Conservation (phyloP, 2,329 filamentous ascomycete genomes). For the Aspergillus transmontanensis region DNA sequence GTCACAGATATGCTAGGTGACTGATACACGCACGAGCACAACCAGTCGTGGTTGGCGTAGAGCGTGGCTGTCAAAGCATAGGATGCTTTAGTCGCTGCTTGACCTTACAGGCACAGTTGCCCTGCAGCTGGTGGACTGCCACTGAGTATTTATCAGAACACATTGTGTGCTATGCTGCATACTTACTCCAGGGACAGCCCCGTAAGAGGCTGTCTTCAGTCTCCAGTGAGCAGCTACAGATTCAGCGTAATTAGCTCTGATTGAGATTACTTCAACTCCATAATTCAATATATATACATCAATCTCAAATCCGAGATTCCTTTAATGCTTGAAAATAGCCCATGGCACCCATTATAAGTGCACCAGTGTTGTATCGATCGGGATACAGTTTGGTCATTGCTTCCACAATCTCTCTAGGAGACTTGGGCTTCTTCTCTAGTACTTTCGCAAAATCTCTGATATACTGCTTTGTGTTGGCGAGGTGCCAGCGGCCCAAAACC, state of each 20-base stretch:
- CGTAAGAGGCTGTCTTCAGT: not conserved
- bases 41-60: not conserved
- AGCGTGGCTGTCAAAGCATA: not conserved
- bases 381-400: conserved; percentile 9
- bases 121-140: not conserved
- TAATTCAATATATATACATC: not conserved
- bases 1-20: not conserved
- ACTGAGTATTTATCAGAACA: not conserved
- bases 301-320: not conserved
- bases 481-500: conserved; percentile 11
- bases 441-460: conserved; percentile 4
- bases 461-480: conserved; percentile 11
- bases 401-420: conserved; percentile 1
- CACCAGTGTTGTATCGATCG: conserved; percentile 9
- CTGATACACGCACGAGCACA: not conserved
- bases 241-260: not conserved
- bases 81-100: not conserved
- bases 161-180: not conserved
- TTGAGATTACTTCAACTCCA: not conserved
- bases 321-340: conserved; percentile 2
- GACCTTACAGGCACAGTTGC: not conserved
- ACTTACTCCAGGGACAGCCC: not conserved
- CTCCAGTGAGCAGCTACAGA: not conserved
- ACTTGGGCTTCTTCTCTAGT: conserved; percentile 1
- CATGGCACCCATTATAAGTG: conserved; percentile 5